Conservation (phyloP, 768 basidiomycete genomes). For the Auricularia sp. region DNA sequence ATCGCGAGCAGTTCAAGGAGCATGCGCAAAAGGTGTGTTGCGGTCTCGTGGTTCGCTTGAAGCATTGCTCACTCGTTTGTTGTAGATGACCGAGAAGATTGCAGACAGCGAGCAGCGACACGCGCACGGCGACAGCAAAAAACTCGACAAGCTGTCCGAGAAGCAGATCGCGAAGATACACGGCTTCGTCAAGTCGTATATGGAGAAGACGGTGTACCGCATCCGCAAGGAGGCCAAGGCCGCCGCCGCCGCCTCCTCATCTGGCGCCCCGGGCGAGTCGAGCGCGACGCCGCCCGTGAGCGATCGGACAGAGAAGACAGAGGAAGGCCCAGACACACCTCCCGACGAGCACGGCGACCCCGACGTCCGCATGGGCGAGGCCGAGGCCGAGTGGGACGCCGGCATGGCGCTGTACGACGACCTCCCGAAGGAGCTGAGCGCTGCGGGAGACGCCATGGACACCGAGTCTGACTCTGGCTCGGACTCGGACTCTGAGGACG, state of each 20-base stretch:
- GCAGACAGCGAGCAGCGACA: conserved; percentile 7
- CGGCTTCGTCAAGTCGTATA: neutral
- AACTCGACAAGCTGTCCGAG: conserved; percentile 90
- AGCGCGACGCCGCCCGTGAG: neutral
- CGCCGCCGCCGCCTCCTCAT: neutral
- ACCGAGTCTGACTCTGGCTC: neutral
- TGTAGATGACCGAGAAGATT: conserved; percentile 55
- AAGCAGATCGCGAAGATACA: conserved; percentile 76
- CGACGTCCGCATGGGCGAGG: neutral
- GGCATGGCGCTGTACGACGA: neutral
- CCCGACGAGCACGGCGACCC: neutral
- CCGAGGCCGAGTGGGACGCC: neutral
- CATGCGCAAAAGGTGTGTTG: conserved; percentile 97
- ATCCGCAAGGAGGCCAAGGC: neutral
- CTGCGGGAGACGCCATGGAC: neutral
- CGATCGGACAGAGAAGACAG: neutral
- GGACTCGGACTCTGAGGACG: neutral
- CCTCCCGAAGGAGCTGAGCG: neutral
- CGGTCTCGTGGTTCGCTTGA: too few species aligned
- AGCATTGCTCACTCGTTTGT: conserved; percentile 4
- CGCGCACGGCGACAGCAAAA: conserved; percentile 19
- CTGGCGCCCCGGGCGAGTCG: neutral
- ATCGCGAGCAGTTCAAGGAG: conserved; percentile 81
- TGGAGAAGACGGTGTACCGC: neutral
- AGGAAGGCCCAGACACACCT: neutral